A percentile compares a stretch with the other conserved stretches of the same genome.
Evolutionary conservation across 805 yeast species (phyloP).

Genomic region (Suhomyces vadensis): DNA sequence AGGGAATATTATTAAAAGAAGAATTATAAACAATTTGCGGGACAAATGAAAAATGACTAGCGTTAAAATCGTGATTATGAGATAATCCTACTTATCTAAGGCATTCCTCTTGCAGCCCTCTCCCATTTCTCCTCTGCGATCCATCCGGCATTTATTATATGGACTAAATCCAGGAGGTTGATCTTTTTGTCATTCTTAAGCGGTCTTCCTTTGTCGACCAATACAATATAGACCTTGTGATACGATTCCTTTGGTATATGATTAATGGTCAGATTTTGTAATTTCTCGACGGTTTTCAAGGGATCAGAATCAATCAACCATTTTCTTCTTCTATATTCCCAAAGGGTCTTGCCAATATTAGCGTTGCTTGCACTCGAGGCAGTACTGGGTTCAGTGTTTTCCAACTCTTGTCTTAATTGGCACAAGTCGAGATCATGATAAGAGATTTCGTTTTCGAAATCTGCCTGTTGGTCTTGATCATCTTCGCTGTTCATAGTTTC

Average conservation of each 20-base stretch:
- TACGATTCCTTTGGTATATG: conserved; percentile 52
- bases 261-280: conserved; percentile 21
- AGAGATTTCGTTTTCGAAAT: conserved; percentile 15
- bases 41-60: background rate
- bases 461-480: conserved; percentile 11
- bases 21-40: background rate
- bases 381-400: conserved; percentile 10
- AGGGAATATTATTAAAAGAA: background rate
- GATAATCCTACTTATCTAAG: conserved; percentile 18
- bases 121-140: conserved; percentile 74
- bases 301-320: conserved; percentile 56
- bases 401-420: conserved; percentile 32
- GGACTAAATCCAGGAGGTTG: conserved; percentile 70
- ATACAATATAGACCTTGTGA: conserved; percentile 61
- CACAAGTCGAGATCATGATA: conserved; percentile 29
- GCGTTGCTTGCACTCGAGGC: conserved; percentile 1
- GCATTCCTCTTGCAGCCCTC: conserved; percentile 43
- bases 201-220: conserved; percentile 69
- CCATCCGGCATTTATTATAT: conserved; percentile 85
- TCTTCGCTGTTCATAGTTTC: conserved; percentile 9
- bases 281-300: conserved; percentile 17
- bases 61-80: background rate
- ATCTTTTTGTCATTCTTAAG: conserved; percentile 61
- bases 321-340: conserved; percentile 66
- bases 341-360: conserved; percentile 56